phyloP scores from a whole-genome alignment of 495 filamentous ascomycete species.

The Aspergillus egyptiacus region DNA sequence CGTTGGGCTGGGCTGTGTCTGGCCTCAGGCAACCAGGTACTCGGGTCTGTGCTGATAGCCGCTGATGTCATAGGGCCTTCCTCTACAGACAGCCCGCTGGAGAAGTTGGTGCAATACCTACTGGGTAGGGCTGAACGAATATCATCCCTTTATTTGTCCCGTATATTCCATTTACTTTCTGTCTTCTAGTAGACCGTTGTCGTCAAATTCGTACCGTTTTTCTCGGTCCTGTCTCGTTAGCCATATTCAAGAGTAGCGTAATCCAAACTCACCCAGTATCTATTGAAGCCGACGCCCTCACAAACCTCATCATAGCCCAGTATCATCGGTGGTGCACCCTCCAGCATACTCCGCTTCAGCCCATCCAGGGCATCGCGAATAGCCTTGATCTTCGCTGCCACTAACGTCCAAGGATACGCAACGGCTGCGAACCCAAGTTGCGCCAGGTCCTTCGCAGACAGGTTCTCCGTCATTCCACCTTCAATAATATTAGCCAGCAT shows the following conservation, averaged over 20 bases:
- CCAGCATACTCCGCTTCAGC: conserved; percentile 29
- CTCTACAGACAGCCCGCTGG: no score
- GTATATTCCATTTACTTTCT: no score
- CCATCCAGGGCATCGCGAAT: conserved; percentile 34
- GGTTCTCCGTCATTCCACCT: conserved; percentile 37
- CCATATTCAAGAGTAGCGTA: not conserved
- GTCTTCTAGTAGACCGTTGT: no score
- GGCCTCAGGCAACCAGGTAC: no score
- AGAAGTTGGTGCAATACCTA: no score
- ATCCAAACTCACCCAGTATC: conserved; percentile 32
- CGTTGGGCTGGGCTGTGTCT: no score
- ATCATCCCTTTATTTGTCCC: no score
- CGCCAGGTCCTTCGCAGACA: conserved; percentile 34
- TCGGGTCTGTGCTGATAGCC: no score
- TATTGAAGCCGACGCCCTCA: conserved; percentile 36
- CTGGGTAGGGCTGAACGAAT: no score
- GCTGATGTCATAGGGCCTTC: no score
- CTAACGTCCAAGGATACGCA: conserved; percentile 36
- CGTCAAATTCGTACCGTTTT: conserved; percentile 21
- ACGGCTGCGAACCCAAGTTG: conserved; percentile 31
- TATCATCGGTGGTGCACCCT: conserved; percentile 29
- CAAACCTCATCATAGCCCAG: conserved; percentile 32
- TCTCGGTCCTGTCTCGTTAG: conserved; percentile 16
- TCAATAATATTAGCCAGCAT: conserved; percentile 43
- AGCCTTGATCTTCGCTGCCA: conserved; percentile 35